Conservation (phyloP, 257 asterid species). For the Rubia yunnanensis region DNA sequence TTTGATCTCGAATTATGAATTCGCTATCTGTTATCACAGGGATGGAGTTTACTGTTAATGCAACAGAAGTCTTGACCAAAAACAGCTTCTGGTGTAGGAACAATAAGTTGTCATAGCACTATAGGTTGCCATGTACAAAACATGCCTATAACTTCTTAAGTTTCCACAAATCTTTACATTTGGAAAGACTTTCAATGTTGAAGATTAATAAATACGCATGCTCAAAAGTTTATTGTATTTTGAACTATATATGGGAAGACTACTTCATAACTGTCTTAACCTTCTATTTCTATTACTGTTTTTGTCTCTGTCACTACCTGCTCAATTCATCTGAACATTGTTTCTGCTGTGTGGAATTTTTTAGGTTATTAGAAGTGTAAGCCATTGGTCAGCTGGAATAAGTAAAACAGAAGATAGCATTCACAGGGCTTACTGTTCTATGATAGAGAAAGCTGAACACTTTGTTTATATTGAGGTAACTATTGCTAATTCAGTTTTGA, state of each 20-base stretch:
- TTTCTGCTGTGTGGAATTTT: slow-evolving; percentile 9
- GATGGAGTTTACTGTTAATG: background rate
- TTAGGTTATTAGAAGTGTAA: slow-evolving; percentile 88
- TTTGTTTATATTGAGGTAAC: slow-evolving; percentile 83
- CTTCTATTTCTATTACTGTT: background rate
- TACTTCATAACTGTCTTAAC: background rate
- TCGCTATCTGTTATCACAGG: background rate
- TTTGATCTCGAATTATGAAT: slow-evolving; percentile 2
- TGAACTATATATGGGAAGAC: background rate
- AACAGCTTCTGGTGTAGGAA: background rate
- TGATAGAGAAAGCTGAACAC: slow-evolving; percentile 77
- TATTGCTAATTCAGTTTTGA: background rate
- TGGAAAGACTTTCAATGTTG: background rate
- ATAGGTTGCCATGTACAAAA: background rate
- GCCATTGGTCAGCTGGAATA: slow-evolving; percentile 99
- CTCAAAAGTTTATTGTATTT: too few relatives aligned
- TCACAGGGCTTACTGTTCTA: slow-evolving; percentile 84
- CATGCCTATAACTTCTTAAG: background rate
- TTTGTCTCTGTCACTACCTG: background rate
- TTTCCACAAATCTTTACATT: background rate
- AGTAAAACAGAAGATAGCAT: slow-evolving; percentile 95
- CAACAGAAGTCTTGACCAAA: background rate
- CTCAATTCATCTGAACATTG: background rate
- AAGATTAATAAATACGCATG: background rate
- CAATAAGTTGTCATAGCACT: background rate